Evolutionary conservation across 2,329 filamentous ascomycete species (phyloP).

Genomic region (Chrysoporthe cubensis): DNA sequence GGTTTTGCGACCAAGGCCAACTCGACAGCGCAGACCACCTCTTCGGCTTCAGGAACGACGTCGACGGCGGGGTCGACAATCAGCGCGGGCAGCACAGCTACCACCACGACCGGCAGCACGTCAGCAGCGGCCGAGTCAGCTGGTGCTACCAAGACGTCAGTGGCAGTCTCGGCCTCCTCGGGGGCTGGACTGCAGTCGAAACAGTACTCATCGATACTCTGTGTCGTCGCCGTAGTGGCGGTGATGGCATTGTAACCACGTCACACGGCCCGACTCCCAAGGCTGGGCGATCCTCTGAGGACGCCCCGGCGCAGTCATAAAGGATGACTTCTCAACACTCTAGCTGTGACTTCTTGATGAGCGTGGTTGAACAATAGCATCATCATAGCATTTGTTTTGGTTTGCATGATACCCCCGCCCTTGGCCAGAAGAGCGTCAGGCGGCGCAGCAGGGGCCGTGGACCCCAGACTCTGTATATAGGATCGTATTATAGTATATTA

Average conservation of each 20-base stretch:
- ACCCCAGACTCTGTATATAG: constrained; percentile 24
- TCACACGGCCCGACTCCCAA: too few relatives aligned
- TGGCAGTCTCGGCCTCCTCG: constrained; percentile 33
- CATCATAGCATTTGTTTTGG: constrained; percentile 16
- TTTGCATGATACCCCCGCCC: constrained; percentile 26
- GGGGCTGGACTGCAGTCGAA: constrained; percentile 27
- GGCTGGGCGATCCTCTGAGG: background rate
- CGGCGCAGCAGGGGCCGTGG: constrained; percentile 3
- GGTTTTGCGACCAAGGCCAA: constrained; percentile 44
- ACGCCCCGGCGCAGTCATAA: background rate
- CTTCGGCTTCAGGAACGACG: constrained; percentile 18
- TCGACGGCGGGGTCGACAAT: constrained; percentile 13
- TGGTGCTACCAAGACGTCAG: constrained; percentile 32
- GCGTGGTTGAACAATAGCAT: background rate
- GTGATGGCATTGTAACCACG: constrained; percentile 30
- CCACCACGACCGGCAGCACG: constrained; percentile 19
- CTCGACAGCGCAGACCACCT: constrained; percentile 31
- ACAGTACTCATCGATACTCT: constrained; percentile 31
- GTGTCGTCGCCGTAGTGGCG: constrained; percentile 33
- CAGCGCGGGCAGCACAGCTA: constrained; percentile 17
- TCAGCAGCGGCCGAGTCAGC: constrained; percentile 33
- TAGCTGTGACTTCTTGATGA: background rate
- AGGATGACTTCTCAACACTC: background rate
- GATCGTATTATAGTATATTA: constrained; percentile 28
- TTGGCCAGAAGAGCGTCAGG: constrained; percentile 14